Evolutionary conservation across 1,284 basidiomycete genomes (phyloP).

Genomic region (Naganishia albida): DNA sequence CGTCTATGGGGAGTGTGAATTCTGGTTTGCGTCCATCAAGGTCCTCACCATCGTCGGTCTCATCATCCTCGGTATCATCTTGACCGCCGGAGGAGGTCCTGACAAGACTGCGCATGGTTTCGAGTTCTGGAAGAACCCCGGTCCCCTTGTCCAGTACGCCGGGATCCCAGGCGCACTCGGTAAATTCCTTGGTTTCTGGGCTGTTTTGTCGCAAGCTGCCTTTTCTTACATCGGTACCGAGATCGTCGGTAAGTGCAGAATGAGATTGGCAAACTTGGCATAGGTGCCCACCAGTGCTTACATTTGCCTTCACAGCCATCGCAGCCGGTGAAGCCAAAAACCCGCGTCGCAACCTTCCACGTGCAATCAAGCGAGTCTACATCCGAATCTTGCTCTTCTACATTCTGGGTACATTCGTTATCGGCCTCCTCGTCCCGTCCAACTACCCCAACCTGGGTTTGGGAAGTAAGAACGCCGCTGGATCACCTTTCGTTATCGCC

Average conservation of each 20-base stretch:
- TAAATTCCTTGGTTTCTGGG: constrained; percentile 59
- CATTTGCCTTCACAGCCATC: constrained; percentile 45
- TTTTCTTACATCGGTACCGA: constrained; percentile 53
- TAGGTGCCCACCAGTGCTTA: constrained; percentile 9
- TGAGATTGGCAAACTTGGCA: constrained; percentile 15
- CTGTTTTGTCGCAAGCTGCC: constrained; percentile 54
- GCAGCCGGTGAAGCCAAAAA: constrained; percentile 58
- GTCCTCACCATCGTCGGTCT: constrained; percentile 67
- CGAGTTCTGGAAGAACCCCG: constrained; percentile 50
- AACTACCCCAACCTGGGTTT: constrained; percentile 62
- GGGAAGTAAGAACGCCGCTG: constrained; percentile 62
- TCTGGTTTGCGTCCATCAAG: constrained; percentile 67
- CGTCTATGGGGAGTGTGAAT: constrained; percentile 53
- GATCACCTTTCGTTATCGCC: constrained; percentile 81
- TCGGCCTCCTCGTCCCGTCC: constrained; percentile 75
- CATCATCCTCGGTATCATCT: constrained; percentile 66
- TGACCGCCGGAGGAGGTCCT: constrained; percentile 58
- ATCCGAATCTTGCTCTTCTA: constrained; percentile 74
- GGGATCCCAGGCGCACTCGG: constrained; percentile 52
- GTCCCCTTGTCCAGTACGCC: constrained; percentile 42
- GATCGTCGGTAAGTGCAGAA: constrained; percentile 40
- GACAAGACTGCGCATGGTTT: constrained; percentile 50
- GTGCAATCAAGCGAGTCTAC: constrained; percentile 74
- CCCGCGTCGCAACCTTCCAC: constrained; percentile 73
- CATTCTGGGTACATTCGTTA: constrained; percentile 62